Conservation (phyloP, 768 basidiomycete species). For the Tricholoma flavovirens region DNA sequence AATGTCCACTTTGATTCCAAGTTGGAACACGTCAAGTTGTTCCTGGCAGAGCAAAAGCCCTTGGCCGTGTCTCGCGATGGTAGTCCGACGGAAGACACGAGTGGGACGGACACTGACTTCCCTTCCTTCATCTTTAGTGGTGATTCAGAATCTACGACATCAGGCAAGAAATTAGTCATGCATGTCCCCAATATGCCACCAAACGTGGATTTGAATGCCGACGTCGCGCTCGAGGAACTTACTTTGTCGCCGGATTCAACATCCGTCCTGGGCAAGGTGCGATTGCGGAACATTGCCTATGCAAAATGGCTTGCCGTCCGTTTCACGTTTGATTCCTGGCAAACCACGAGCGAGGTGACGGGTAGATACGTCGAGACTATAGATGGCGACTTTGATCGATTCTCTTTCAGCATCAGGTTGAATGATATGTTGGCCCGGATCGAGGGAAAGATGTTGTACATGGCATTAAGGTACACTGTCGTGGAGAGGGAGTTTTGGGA, state of each 20-base stretch:
- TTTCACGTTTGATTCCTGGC: conserved; percentile 94
- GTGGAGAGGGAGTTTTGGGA: conserved; percentile 87
- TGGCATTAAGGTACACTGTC: conserved; percentile 71
- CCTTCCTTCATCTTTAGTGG: conserved; percentile 59
- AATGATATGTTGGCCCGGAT: conserved; percentile 71
- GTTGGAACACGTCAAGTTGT: conserved; percentile 91
- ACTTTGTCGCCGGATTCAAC: conserved; percentile 45
- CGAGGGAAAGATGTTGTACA: conserved; percentile 76
- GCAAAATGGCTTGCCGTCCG: conserved; percentile 83
- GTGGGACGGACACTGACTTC: conserved; percentile 74
- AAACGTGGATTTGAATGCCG: conserved; percentile 28
- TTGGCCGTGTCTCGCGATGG: conserved; percentile 89
- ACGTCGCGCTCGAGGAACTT: conserved; percentile 52
- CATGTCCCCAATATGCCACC: conserved; percentile 63
- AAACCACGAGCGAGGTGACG: conserved; percentile 90
- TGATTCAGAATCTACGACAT: conserved; percentile 23
- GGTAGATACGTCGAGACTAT: conserved; percentile 56
- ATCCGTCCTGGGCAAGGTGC: conserved; percentile 65
- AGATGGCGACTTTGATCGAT: conserved; percentile 59
- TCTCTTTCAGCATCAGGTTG: conserved; percentile 70
- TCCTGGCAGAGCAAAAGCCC: conserved; percentile 92
- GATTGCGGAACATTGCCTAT: conserved; percentile 82
- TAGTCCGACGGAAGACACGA: conserved; percentile 79
- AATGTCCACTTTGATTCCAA: conserved; percentile 90
- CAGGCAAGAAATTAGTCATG: conserved; percentile 46